Evolutionary conservation across 441 rosid genomes (phyloP), one percentile per base, ranked within the genome.

Genomic region (Theobroma grandiflorum): DNA sequence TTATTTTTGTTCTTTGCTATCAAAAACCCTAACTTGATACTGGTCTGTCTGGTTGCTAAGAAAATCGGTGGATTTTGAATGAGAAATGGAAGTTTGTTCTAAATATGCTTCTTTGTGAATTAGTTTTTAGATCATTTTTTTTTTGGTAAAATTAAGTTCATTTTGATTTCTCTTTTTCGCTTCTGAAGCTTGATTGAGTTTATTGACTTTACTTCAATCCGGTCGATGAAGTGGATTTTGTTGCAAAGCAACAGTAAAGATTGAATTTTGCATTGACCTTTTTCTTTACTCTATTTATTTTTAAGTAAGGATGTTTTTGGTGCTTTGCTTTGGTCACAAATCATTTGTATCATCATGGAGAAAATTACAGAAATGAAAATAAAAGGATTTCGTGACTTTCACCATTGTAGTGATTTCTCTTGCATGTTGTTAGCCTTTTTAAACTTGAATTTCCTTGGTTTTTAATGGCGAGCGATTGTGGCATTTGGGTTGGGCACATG

Each of bases 1-100:
- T 61, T n/a, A 8, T 14, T 33, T 55, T 37, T 72, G 18, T 37
- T 73, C 20, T 55, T 57, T 74, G 50, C 74, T 73, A 78, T 82
- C 18, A 64, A 74, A 26, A 90, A 86, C 90, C 91, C 90, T 87
- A 86, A 84, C 80, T 79, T 67, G 53, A 59, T 80, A 70, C 45
- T 59, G 71, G 81, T 62, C 65, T 86, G 67, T 82, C 77, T 57
- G 61, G 74, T 86, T 81, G 22, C 57, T 80, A 26, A 37, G 53
- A 67, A 74, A 40, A 50, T 70, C 72, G 64, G 14, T 26, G 26
- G 8, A 63, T 42, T 33, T 37, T 37, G 69, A 75, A 67, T 63
- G 77, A 42, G 49, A 52, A 37, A 42, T 7, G 20, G 49, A 8
- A 72, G 78, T 57, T 70, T 58, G 72, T 37, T 53, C 78, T 81